Base-by-base conservation (phyloP, 2,329 filamentous ascomycete species). In the Claviceps purpurea region DNA sequence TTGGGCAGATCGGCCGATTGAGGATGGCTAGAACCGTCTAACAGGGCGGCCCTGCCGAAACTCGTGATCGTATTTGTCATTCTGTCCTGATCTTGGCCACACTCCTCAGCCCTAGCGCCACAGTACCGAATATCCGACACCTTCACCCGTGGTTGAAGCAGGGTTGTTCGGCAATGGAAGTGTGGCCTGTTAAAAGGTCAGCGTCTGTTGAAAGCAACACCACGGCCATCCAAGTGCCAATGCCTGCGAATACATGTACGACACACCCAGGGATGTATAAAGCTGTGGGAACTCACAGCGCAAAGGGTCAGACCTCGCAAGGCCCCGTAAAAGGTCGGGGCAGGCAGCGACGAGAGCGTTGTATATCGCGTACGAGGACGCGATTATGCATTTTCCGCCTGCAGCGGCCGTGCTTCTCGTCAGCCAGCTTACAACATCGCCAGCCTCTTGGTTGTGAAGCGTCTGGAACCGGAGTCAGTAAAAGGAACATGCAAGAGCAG, bases 401-500 rank as follows among this genome's bases (percentile, higher is more conserved):
- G 70, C 62, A 1, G 72, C 71, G 5, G 84, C 81, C 20, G 77
- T 76, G 59, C 72, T 76, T 46, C 82, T 71, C 1, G 79, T 83
- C 24, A 84, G 68, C 72, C 85, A 79, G 56, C 79, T 78, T 40
- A 87, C 71, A 22, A 87, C 69, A 59, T 87, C 83, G 37, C 82
- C 81, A 2, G 76, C 73, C 59, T 81, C 78, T 64, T 87, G 84
- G 43, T 80, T 87, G 67, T 87, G 84, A 65, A 87, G 87, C 10
- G 76, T 77, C 79, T 82, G 54, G 18, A 10, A 10, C 2, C 8
- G 8, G 26, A 30, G 26, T 30, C 26, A 8, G 26, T 30, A 3
- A 30, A 30, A 8, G 26, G 46, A 38, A 30, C 2, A 30, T 30
- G 26, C 26, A 30, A 10, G 8, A 3, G 26, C 26, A 30, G 26